Evolutionary conservation across 768 basidiomycete genomes (phyloP), one percentile per base, ranked within the genome.

Genomic region (Mycena chlorophos): DNA sequence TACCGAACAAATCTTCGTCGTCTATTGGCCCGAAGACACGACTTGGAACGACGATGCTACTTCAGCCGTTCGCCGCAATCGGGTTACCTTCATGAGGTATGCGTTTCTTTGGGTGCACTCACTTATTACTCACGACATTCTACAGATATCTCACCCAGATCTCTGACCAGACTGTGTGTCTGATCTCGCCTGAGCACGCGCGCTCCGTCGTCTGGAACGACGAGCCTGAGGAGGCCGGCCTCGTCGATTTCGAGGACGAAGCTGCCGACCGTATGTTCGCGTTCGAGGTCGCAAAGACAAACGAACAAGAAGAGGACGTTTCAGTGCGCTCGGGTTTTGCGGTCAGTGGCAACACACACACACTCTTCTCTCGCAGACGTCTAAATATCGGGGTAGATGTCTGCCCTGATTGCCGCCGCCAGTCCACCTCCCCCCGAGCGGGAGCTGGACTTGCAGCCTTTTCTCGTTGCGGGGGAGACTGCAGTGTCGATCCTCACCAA

Each of bases 31-130:
- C 0, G 82, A 87, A 56, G 73, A 80, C 27, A 73, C 68, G 1
- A 85, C 84, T 0, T 86, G 85, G 85, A 65, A 78, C 30, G 82
- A n/a, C n/a, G n/a, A 71, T 13, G 76, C 81, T 0, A 34, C 68
- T 5, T 69, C 75, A 1, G 69, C 81, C 4, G 74, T 81, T 46
- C 63, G 72, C 26, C 74, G 78, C 2, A 86, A 85, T 67, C 73
- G 85, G 4, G 70, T 79, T 2, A 82, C 83, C 0, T 86, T 86
- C 60, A 85, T 86, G 82, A 69, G 84, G 85, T 81, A 66, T 34
- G 68, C 54, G 5, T 43, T 16, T 5, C 16, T 43, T 39, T 25
- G 46, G n/a, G n/a, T n/a, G n/a, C n/a, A n/a, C n/a, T n/a, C n/a
- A n/a, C n/a, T n/a, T 20, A 19, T 25, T 13, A 40, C 49, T 13